Evolutionary conservation across 805 yeast genomes (phyloP).

Genomic region (Nakazawaea molendinolei): DNA sequence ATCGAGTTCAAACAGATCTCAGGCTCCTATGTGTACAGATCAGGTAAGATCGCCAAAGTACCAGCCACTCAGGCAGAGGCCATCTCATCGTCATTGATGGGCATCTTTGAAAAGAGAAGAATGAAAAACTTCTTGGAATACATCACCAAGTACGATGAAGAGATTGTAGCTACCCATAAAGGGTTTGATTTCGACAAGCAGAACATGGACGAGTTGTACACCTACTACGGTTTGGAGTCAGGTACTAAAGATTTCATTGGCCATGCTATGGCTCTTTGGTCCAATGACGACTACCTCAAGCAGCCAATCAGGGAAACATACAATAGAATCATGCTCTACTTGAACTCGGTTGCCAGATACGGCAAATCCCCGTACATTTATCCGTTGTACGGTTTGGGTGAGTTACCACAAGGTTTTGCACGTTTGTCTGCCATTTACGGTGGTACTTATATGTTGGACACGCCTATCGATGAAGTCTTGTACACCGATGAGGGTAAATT

Average conservation of each 20-base stretch:
- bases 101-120: conserved; percentile 91
- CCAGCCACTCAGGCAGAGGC: conserved; percentile 93
- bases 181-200: conserved; percentile 79
- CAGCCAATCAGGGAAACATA: conserved; percentile 90
- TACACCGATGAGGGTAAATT: conserved; percentile 70
- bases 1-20: conserved; percentile 94
- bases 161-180: conserved; percentile 73
- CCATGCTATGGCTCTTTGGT: conserved; percentile 97
- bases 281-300: conserved; percentile 81
- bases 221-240: conserved; percentile 81
- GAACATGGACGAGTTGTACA: conserved; percentile 88
- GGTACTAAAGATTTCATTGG: conserved; percentile 97
- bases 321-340: conserved; percentile 79
- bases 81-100: conserved; percentile 85
- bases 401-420: conserved; percentile 98
- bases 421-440: conserved; percentile 95
- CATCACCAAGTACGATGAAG: conserved; percentile 76
- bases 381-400: conserved; percentile 95
- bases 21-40: conserved; percentile 91
- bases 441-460: conserved; percentile 96
- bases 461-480: conserved; percentile 85
- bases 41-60: conserved; percentile 88
- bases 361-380: conserved; percentile 96
- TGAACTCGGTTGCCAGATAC: conserved; percentile 86
- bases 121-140: conserved; percentile 89